phyloP scores from a whole-genome alignment of 1,284 basidiomycete species.

The Ganoderma resinaceum region DNA sequence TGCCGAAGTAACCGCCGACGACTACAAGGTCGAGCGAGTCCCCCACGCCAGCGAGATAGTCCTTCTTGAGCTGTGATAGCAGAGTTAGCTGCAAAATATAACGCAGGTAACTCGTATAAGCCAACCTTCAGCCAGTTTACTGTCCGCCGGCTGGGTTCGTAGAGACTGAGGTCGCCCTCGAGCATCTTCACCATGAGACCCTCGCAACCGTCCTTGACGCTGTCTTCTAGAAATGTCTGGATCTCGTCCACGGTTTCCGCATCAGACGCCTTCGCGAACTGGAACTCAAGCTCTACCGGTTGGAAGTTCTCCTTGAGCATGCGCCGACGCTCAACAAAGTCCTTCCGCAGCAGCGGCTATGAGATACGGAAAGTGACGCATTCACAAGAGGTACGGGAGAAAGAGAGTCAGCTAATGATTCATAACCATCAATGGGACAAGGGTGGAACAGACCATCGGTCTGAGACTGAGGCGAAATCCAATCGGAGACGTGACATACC shows the following conservation, averaged over 20 bases:
- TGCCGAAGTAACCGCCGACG: conserved; percentile 96
- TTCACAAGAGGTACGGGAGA: neutral
- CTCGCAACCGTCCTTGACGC: conserved; percentile 98
- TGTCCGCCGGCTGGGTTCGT: conserved; percentile 93
- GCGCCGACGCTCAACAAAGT: conserved; percentile 77
- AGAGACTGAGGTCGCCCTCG: conserved; percentile 88
- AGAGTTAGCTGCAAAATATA: neutral
- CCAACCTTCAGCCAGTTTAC: conserved; percentile 98
- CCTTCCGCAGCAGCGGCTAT: conserved; percentile 72
- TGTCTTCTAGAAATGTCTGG: conserved; percentile 93
- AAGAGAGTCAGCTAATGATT: conserved; percentile 7
- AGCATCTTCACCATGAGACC: conserved; percentile 99
- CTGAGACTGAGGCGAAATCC: neutral
- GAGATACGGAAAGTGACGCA: neutral
- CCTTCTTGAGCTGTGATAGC: conserved; percentile 85
- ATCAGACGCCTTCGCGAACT: conserved; percentile 92
- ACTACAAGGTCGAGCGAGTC: conserved; percentile 98
- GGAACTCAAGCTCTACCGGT: conserved; percentile 89
- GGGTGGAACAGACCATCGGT: neutral
- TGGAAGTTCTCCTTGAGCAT: conserved; percentile 85
- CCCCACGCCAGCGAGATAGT: conserved; percentile 96
- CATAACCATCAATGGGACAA: neutral
- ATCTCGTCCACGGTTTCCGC: conserved; percentile 93
- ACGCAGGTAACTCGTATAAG: neutral
- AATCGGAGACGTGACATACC: conserved; percentile 51